Base-by-base conservation (phyloP, 306 rosid genomes). In the Hippophae tibetana region DNA sequence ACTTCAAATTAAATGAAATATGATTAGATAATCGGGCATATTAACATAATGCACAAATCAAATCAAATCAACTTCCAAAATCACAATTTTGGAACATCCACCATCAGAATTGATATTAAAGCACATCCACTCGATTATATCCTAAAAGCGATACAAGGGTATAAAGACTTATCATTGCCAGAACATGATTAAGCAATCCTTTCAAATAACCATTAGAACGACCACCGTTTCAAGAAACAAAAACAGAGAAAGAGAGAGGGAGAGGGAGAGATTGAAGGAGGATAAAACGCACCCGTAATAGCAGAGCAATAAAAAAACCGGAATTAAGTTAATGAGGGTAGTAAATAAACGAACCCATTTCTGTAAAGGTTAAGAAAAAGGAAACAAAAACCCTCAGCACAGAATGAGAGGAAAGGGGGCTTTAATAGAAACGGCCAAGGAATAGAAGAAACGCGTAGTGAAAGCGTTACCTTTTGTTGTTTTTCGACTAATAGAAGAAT, bases 341-440 rank as follows among this genome's bases (percentile, higher is more conserved):
- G 38, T 31, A 31, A 31, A 31, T 31, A 31, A 31, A 44, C 58
- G 66, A 71, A 76, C 68, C 82, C 77, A 78, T 63, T 57, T 61
- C 57, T 60, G 57, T 61, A 65, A 4, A 6, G 60, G 48, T 14
- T 42, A 46, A 60, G 76, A 73, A 10, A 64, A 46, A 60, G 76
- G 74, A 10, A 64, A 52, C 7, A 6, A 43, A 13, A 78, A 78
- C 76, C 85, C 77, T 81, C 52, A 47, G 53, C 55, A 62, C 50
- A 61, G 14, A 10, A 31, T 31, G 38, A 31, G 38, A 31, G 38
- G 38, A 31, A 1, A 31, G 2, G 3, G 38, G 38, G 38, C 38
- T 31, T 31, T 31, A 31, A 31, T 31, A 31, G 3, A 31, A 31
- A 31, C 3, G 26, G 10, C 48, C 23, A 55, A 18, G 4, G 42